phyloP scores from a whole-genome alignment of 768 basidiomycete species.

The Amanita pseudoporphyria region DNA sequence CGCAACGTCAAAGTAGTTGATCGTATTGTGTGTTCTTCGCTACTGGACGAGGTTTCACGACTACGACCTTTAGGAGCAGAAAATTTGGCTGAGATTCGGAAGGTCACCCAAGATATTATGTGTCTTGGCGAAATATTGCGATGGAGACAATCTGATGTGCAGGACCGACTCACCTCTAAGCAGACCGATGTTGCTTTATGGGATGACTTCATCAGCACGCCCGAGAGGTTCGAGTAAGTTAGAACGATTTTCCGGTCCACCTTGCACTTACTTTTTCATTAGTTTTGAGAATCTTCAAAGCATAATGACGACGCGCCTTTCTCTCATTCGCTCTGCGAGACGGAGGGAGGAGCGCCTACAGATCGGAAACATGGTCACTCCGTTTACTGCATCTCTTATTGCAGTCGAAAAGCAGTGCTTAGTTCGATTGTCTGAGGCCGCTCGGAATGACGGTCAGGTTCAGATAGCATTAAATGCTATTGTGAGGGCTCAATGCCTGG shows the following conservation, averaged over 20 bases:
- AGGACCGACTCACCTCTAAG: conserved; percentile 24
- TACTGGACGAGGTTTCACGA: conserved; percentile 52
- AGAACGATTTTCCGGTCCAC: not conserved
- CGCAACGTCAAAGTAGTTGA: conserved; percentile 45
- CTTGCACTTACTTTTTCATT: conserved; percentile 6
- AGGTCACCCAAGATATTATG: conserved; percentile 62
- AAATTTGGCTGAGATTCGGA: conserved; percentile 67
- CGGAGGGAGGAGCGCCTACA: conserved; percentile 65
- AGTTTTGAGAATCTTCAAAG: conserved; percentile 74
- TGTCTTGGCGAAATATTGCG: conserved; percentile 68
- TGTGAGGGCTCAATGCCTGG: conserved; percentile 61
- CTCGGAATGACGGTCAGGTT: conserved; percentile 53
- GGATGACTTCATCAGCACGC: conserved; percentile 36
- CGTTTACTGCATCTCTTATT: conserved; percentile 39
- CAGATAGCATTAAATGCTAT: conserved; percentile 87
- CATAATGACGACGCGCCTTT: conserved; percentile 72
- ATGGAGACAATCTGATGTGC: conserved; percentile 39
- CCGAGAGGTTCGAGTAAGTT: conserved; percentile 59
- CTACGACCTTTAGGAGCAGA: conserved; percentile 66
- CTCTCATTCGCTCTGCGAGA: conserved; percentile 64
- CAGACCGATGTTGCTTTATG: conserved; percentile 24
- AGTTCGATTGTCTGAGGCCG: conserved; percentile 59
- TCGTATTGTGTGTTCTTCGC: conserved; percentile 34
- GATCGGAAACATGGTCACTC: conserved; percentile 60
- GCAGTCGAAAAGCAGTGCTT: conserved; percentile 64